Base-by-base conservation (phyloP, 192 early-diverging fungal genomes). In the Haplosporangium gracile region DNA sequence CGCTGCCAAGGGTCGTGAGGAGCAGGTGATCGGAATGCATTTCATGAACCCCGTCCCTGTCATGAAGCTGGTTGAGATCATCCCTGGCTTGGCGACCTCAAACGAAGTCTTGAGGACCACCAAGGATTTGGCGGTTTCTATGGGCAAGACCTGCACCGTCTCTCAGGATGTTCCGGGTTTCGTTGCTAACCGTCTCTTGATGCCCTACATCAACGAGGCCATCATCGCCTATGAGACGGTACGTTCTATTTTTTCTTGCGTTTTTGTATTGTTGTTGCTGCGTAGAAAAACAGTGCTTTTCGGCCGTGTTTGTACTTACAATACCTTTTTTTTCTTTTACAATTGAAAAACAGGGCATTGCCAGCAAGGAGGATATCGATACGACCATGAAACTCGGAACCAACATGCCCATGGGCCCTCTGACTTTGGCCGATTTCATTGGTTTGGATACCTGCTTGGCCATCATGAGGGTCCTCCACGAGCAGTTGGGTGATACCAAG, bases 151-250 rank as follows among this genome's bases (percentile, higher is more conserved):
- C n/a, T 96, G 94, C 60, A 99, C 98, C 6, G 85, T 93, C 79
- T 94, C 93, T 53, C 90, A 92, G 79, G 98, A 99, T 90, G 94
- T 96, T 69, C 98, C 98, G 22, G 98, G 97, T 69, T 99, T 99
- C 85, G 97, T 99, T 76, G 97, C 98, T 43, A 99, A 99, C 92
- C 92, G 98, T 24, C 78, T 99, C 76, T 90, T 99, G 85, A 99
- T 99, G 97, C 98, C 98, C 49, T 99, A 99, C 91, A 99, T 99
- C 82, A 99, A 99, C 89, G 98, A 99, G 90, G 97, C 98, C 11
- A 78, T 96, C 15, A 95, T 96, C 79, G 94, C 95, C 20, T 89
- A 98, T 29, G 95, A 98, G 87, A 94, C 95, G 77, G 95, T 95
- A 88, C 83, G 89, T 80, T 22, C 47, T 5, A 43, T 34, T 42